Evolutionary conservation across 768 basidiomycete genomes (phyloP).

Genomic region (Kwoniella dendrophila): DNA sequence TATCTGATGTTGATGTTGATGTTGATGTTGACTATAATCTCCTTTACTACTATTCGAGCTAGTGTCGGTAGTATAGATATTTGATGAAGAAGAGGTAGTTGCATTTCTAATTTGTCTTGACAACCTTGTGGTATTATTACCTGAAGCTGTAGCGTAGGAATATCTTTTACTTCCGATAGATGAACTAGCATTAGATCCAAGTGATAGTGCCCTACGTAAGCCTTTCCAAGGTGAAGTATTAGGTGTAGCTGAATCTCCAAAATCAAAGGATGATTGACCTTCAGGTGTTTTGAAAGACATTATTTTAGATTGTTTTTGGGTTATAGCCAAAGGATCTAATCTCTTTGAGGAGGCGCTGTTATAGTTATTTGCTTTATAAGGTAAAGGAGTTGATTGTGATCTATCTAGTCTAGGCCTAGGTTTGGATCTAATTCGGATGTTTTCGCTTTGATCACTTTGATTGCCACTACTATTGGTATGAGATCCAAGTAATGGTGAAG

Average conservation of each 20-base stretch:
- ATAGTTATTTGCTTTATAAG: not conserved
- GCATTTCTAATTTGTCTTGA: no score
- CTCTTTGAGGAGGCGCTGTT: not conserved
- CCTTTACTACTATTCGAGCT: not conserved
- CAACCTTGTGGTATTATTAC: not conserved
- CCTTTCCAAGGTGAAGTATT: constrained; percentile 13
- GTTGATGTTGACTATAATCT: not conserved
- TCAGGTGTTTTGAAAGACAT: constrained; percentile 10
- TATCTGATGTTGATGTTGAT: not conserved
- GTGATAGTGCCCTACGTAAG: constrained; percentile 9
- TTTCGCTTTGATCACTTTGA: not conserved
- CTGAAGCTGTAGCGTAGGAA: no score
- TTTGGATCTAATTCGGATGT: not conserved
- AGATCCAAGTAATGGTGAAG: constrained; percentile 13
- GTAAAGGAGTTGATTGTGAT: constrained; percentile 5
- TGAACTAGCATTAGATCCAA: not conserved
- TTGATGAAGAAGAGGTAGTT: not conserved
- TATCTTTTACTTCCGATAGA: constrained; percentile 10
- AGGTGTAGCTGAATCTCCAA: constrained; percentile 4
- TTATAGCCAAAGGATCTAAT: not conserved
- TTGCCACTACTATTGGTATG: not conserved
- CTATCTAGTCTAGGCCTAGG: constrained; percentile 10
- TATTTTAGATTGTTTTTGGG: not conserved
- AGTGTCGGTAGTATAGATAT: not conserved
- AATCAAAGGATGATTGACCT: constrained; percentile 22